phyloP scores from a whole-genome alignment of 148 eudicot genomes.

The Suaeda aralocaspica region DNA sequence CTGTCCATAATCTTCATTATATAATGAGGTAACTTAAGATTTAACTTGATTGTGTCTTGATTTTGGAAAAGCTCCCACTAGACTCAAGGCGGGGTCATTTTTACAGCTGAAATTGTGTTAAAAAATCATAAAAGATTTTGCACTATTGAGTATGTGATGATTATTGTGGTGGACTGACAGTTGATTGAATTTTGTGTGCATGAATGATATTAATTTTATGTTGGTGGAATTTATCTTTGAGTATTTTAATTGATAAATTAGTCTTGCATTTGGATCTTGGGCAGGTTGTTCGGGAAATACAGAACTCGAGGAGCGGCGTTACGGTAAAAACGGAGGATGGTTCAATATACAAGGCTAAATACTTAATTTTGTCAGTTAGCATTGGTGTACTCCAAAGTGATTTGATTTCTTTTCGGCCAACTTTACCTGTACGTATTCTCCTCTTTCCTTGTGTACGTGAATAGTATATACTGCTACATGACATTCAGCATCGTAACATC shows the following conservation, averaged over 20 bases:
- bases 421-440: constrained; percentile 61
- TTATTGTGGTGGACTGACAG: not conserved
- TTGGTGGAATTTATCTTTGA: not conserved
- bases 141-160: constrained; percentile 10
- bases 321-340: constrained; percentile 74
- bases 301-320: constrained; percentile 71
- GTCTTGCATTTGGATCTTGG: constrained; percentile 18
- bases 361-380: constrained; percentile 73
- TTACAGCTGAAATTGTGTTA: not conserved
- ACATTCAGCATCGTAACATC: not conserved
- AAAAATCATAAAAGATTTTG: not conserved
- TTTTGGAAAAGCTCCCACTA: constrained; percentile 15
- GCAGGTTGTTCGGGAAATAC: constrained; percentile 83
- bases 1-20: not conserved
- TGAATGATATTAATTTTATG: not conserved
- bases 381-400: constrained; percentile 92
- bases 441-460: constrained; percentile 1
- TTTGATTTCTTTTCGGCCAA: constrained; percentile 69
- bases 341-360: constrained; percentile 64
- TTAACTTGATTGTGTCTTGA: not conserved
- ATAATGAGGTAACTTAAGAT: constrained; percentile 3
- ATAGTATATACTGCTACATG: not conserved
- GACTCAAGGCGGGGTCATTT: constrained; percentile 7
- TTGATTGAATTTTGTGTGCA: not conserved
- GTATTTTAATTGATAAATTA: not conserved